phyloP scores from a whole-genome alignment of 495 filamentous ascomycete genomes.

The Penicillium robsamsonii region DNA sequence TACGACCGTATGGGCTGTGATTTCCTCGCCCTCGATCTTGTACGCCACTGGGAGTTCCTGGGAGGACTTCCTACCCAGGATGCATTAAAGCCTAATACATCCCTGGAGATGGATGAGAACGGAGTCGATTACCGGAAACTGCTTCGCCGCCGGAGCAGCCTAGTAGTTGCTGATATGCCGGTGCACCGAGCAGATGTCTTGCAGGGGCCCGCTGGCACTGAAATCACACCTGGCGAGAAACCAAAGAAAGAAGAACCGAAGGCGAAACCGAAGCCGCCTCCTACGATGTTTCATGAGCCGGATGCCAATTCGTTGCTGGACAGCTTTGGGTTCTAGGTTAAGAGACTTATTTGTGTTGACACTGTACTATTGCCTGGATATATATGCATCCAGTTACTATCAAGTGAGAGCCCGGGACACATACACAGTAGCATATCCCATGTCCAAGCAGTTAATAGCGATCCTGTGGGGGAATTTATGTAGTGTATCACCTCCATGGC shows the following conservation, averaged over 20 bases:
- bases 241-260: conserved; percentile 28
- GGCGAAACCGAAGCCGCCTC: conserved; percentile 59
- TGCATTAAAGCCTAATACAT: conserved; percentile 20
- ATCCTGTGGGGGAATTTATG: neutral
- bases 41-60: conserved; percentile 87
- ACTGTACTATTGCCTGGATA: conserved; percentile 5
- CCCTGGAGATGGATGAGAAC: conserved; percentile 38
- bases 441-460: neutral
- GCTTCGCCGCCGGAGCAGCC: conserved; percentile 66
- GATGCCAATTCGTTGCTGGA: conserved; percentile 78
- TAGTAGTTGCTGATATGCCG: conserved; percentile 80
- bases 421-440: neutral
- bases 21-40: conserved; percentile 78
- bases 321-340: conserved; percentile 66
- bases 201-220: conserved; percentile 21
- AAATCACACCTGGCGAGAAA: conserved; percentile 6
- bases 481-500: neutral
- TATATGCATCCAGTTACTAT: conserved; percentile 12
- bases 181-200: conserved; percentile 20
- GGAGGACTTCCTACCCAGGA: conserved; percentile 33
- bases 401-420: neutral
- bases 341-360: conserved; percentile 3
- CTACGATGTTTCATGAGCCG: conserved; percentile 87
- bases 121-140: conserved; percentile 62
- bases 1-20: conserved; percentile 97